A percentile compares a stretch with the other conserved stretches of the same genome.
Conservation (phyloP, 2,329 filamentous ascomycete species). For the Fusarium torulosum region DNA sequence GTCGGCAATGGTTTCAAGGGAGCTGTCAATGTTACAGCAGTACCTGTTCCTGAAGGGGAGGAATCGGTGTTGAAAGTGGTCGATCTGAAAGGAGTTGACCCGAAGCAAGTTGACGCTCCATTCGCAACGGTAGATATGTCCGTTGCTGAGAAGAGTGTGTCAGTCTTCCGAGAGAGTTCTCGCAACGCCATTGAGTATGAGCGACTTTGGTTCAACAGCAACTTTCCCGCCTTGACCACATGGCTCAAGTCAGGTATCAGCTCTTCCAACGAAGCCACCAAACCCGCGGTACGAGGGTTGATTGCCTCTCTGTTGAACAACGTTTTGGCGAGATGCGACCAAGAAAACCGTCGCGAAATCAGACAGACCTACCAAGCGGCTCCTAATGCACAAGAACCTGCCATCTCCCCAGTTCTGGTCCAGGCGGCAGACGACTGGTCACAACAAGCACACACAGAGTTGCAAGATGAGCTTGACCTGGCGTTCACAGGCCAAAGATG, state of each 20-base stretch:
- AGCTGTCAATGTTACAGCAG: conserved; percentile 65
- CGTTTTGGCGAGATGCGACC: conserved; percentile 63
- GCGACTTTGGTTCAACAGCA: conserved; percentile 78
- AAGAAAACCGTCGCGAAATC: conserved; percentile 56
- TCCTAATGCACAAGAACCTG: conserved; percentile 39
- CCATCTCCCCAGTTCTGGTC: conserved; percentile 64
- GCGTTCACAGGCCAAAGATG: conserved; percentile 83
- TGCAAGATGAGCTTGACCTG: conserved; percentile 81
- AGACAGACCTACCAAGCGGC: conserved; percentile 51
- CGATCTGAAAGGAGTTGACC: conserved; percentile 64
- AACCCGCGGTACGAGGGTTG: conserved; percentile 74
- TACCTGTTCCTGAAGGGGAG: conserved; percentile 56
- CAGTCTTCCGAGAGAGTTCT: conserved; percentile 75
- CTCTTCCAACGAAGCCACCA: conserved; percentile 63
- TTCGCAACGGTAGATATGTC: conserved; percentile 73
- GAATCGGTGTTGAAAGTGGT: conserved; percentile 67
- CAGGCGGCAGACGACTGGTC: conserved; percentile 77
- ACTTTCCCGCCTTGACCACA: conserved; percentile 71
- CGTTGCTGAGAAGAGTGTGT: conserved; percentile 72
- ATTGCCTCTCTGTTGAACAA: conserved; percentile 75
- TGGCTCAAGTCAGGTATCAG: conserved; percentile 71
- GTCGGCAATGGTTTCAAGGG: conserved; percentile 80
- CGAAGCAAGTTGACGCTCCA: conserved; percentile 54
- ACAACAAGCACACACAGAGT: conserved; percentile 82
- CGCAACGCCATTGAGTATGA: conserved; percentile 79